Percentiles rank a stretch among this genome's conserved stretches.
phyloP scores from a whole-genome alignment of 306 rosid species.

The Castanea sativa region DNA sequence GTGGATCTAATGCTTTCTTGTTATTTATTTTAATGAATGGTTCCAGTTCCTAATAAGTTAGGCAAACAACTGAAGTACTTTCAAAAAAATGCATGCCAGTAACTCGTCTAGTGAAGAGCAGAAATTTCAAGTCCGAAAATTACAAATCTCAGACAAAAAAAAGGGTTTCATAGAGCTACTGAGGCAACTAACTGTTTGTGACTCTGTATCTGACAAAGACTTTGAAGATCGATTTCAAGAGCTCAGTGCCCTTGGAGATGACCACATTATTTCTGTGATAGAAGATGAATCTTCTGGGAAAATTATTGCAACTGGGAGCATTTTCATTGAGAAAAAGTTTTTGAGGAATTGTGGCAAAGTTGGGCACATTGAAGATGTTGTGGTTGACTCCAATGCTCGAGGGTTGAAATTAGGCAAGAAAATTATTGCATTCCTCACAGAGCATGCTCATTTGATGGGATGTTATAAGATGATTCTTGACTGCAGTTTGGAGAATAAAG shows the following conservation, averaged over 20 bases:
- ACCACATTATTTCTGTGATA: constrained; percentile 61
- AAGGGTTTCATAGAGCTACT: constrained; percentile 73
- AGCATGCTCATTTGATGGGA: constrained; percentile 61
- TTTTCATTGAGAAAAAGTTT: constrained; percentile 62
- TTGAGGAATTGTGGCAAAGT: constrained; percentile 73
- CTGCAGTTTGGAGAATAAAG: constrained; percentile 54
- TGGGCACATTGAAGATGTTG: constrained; percentile 79
- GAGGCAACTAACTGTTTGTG: constrained; percentile 69
- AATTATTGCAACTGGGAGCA: constrained; percentile 68
- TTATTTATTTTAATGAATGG: not conserved
- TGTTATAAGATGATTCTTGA: constrained; percentile 88
- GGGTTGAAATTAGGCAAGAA: constrained; percentile 59
- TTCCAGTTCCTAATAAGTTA: not conserved
- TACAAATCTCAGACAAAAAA: constrained; percentile 63
- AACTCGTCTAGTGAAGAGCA: constrained; percentile 24
- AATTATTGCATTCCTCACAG: constrained; percentile 48
- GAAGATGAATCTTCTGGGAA: constrained; percentile 51
- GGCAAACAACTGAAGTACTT: not conserved
- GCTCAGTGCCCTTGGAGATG: constrained; percentile 51
- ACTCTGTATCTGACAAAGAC: constrained; percentile 58
- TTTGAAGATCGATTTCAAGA: constrained; percentile 67
- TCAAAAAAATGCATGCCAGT: constrained; percentile 28
- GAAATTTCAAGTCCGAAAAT: constrained; percentile 38
- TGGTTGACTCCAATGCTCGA: constrained; percentile 61
- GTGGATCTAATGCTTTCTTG: not conserved